These are phyloP conservation scores for Biscutella auriculata DNA, from an alignment of 441 rosid species.

Conservation along the genomic window DNA sequence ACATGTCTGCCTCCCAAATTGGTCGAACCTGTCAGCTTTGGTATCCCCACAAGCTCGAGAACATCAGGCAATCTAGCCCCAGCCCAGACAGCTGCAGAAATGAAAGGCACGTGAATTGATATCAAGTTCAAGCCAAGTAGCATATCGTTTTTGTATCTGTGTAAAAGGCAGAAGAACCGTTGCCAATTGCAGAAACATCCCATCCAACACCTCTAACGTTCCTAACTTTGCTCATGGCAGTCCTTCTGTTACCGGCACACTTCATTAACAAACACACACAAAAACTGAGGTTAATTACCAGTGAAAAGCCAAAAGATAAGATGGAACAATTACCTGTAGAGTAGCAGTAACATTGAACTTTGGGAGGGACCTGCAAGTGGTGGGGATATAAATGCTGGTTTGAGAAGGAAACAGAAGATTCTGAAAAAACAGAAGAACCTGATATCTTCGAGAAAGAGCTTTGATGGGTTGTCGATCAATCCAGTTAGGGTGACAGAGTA, in stretches of 20 bases:
- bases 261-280: slow-evolving; percentile 17
- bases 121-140: neutral
- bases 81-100: slow-evolving; percentile 67
- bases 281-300: neutral
- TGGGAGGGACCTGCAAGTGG: slow-evolving; percentile 54
- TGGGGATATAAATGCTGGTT: neutral
- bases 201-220: slow-evolving; percentile 93
- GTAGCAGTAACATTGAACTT: slow-evolving; percentile 69
- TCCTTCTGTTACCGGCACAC: slow-evolving; percentile 99
- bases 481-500: slow-evolving; percentile 48
- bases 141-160: too few species aligned
- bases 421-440: slow-evolving; percentile 22
- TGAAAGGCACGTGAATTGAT: neutral
- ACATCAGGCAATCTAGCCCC: slow-evolving; percentile 83
- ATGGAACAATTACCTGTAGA: slow-evolving; percentile 47
- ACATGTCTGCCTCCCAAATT: slow-evolving; percentile 72
- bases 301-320: neutral
- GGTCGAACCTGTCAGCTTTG: slow-evolving; percentile 46
- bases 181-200: slow-evolving; percentile 89
- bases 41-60: slow-evolving; percentile 73
- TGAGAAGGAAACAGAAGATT: neutral
- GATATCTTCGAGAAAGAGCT: slow-evolving; percentile 61
- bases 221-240: slow-evolving; percentile 83
- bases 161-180: slow-evolving; percentile 36
- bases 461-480: slow-evolving; percentile 38